Base-by-base conservation (phyloP, 2,329 filamentous ascomycete species). In the Claviceps maximensis region DNA sequence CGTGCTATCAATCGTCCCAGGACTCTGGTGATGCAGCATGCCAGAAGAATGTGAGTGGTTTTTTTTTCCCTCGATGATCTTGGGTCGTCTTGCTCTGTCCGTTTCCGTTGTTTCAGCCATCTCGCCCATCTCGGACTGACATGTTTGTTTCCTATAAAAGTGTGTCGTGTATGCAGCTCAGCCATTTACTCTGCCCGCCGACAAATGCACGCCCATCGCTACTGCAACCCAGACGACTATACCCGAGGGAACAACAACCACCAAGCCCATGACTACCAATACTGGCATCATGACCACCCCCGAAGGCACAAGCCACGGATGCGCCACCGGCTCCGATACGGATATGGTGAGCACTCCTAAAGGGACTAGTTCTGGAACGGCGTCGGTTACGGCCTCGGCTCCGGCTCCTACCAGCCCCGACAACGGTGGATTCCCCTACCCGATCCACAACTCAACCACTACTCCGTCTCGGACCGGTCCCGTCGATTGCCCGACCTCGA, bases 331-430 rank as follows among this genome's bases (percentile, higher is more conserved):
- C n/a, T n/a, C n/a, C n/a, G n/a, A n/a, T n/a, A n/a, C n/a, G n/a
- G n/a, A n/a, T n/a, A n/a, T n/a, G n/a, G n/a, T n/a, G n/a, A n/a
- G 52, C 52, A 59, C 56, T 47, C 54, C 57, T 36, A 54, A 57
- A 27, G 57, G 57, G n/a, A 75, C 79, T 58, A 85, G 83, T 23
- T 78, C 95, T 19, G 89, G 85, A 70, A 89, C 89, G 27, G 45
- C 51, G 25, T n/a, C 27, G 12, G 21, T 38, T 27, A 17, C 33
- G n/a, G 47, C 47, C 49, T n/a, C 40, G n/a, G 49, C 31, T 15
- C 31, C 41, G 23, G 25, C 21, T 25, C 13, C 23, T 25, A 45
- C 23, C 40, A n/a, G n/a, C n/a, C n/a, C n/a, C n/a, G n/a, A n/a
- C n/a, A n/a, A n/a, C n/a, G n/a, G n/a, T n/a, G n/a, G n/a, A n/a